These are phyloP conservation scores for Backusella psychrophila DNA, from an alignment of 192 early-diverging fungal genomes.

Conservation along the genomic window DNA sequence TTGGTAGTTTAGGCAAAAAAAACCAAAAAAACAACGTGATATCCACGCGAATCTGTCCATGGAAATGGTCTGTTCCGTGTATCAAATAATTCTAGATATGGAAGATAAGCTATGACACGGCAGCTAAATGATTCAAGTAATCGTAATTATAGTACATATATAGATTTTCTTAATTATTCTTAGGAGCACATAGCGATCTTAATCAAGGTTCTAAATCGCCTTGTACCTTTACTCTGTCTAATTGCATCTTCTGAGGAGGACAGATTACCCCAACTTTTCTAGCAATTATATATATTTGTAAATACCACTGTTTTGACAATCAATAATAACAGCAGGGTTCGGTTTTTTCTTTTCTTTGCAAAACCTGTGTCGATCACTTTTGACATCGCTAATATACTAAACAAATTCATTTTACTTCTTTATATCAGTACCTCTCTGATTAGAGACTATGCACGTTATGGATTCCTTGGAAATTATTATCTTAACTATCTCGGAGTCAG, in stretches of 20 bases:
- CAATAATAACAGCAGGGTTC: background rate
- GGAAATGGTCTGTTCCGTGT: background rate
- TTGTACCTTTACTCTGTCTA: background rate
- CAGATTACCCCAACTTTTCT: background rate
- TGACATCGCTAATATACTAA: background rate
- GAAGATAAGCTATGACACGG: background rate
- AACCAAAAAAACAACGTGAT: background rate
- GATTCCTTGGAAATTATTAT: constrained; percentile 26
- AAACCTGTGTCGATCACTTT: background rate
- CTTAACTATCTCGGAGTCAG: constrained; percentile 33
- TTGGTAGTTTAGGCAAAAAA: background rate
- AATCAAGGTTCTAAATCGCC: background rate
- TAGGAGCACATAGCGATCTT: background rate
- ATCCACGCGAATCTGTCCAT: background rate
- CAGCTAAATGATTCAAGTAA: background rate
- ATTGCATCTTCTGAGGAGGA: background rate
- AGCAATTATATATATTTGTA: background rate
- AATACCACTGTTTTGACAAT: background rate
- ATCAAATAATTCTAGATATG: background rate
- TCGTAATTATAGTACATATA: background rate
- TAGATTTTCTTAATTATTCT: background rate
- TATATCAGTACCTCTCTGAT: background rate
- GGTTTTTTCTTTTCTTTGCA: background rate
- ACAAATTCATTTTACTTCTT: background rate
- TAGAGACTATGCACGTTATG: background rate